Percentiles rank a stretch among this genome's conserved stretches.
phyloP scores from a whole-genome alignment of 768 basidiomycete genomes.

The Xerocomellus dryophilus region DNA sequence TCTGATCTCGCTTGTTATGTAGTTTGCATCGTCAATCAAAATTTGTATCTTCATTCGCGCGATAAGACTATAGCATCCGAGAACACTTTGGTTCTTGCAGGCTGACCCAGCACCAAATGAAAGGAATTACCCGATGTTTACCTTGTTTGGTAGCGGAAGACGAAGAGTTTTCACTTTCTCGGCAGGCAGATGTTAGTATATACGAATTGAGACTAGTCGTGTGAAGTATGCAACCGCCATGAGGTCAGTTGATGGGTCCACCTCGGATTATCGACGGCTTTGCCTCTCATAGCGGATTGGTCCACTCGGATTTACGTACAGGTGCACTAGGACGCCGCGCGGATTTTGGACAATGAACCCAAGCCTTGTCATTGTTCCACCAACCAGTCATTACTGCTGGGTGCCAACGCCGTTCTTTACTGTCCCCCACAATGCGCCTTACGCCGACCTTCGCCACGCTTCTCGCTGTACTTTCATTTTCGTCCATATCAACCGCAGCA shows the following conservation, averaged over 20 bases:
- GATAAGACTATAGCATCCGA: slow-evolving; percentile 5
- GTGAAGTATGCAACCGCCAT: neutral
- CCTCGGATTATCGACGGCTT: no score
- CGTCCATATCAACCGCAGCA: slow-evolving; percentile 3
- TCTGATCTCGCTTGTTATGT: slow-evolving; percentile 43
- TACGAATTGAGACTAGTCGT: neutral
- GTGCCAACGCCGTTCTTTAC: neutral
- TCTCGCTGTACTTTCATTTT: slow-evolving; percentile 17
- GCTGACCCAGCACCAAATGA: no score
- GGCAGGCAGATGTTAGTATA: no score
- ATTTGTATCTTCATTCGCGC: slow-evolving; percentile 9
- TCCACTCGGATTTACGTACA: slow-evolving; percentile 8
- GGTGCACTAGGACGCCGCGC: no score
- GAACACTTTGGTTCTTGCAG: no score
- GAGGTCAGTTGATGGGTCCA: neutral
- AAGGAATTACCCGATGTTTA: no score
- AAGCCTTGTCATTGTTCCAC: neutral
- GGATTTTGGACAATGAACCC: no score
- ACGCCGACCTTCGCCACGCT: slow-evolving; percentile 9
- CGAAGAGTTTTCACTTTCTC: no score
- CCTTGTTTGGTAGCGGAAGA: no score
- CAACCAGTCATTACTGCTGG: neutral
- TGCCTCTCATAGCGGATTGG: no score
- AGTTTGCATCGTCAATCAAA: slow-evolving; percentile 13
- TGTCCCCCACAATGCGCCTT: slow-evolving; percentile 20